These are phyloP conservation scores for Didymella lethalis DNA, from an alignment of 2,329 filamentous ascomycete genomes.

Conservation along the genomic window DNA sequence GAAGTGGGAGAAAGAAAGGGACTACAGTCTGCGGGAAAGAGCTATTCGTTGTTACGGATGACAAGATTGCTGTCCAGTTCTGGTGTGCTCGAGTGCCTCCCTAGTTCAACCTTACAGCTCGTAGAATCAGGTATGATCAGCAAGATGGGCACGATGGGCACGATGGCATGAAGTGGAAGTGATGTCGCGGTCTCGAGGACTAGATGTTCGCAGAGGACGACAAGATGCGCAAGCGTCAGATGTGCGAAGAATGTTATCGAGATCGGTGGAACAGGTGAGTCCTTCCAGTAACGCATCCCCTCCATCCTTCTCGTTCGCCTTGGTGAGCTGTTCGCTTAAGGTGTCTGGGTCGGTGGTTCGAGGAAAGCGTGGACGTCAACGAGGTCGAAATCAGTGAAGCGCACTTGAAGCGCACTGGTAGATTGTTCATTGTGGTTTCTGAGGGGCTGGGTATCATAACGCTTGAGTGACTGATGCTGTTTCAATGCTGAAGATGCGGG, in stretches of 20 bases:
- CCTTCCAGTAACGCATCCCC: background rate
- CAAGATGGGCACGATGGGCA: constrained; percentile 68
- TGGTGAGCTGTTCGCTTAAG: background rate
- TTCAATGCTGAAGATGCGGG: background rate
- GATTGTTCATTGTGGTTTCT: constrained; percentile 8
- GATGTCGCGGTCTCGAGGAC: constrained; percentile 85
- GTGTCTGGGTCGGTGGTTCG: constrained; percentile 70
- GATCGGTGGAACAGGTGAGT: constrained; percentile 9
- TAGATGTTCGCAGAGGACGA: constrained; percentile 78
- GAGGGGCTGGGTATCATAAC: constrained; percentile 34
- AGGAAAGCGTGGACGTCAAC: constrained; percentile 73
- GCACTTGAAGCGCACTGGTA: constrained; percentile 75
- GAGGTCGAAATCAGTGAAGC: constrained; percentile 69
- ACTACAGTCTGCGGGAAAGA: constrained; percentile 81
- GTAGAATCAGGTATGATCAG: constrained; percentile 73
- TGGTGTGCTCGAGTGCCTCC: constrained; percentile 47
- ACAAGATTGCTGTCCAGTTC: constrained; percentile 87
- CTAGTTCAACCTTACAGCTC: background rate
- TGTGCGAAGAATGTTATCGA: constrained; percentile 63
- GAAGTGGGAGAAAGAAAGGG: constrained; percentile 78
- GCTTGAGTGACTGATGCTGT: constrained; percentile 19
- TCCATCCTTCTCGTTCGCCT: background rate
- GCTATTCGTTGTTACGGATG: constrained; percentile 76
- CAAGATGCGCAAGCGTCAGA: constrained; percentile 75
- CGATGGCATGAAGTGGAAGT: constrained; percentile 69